Percentiles rank a stretch among this genome's conserved stretches.
These are phyloP conservation scores for Phaeosphaeria sp. DNA, from an alignment of 2,329 filamentous ascomycete genomes.

Conservation along the genomic window DNA sequence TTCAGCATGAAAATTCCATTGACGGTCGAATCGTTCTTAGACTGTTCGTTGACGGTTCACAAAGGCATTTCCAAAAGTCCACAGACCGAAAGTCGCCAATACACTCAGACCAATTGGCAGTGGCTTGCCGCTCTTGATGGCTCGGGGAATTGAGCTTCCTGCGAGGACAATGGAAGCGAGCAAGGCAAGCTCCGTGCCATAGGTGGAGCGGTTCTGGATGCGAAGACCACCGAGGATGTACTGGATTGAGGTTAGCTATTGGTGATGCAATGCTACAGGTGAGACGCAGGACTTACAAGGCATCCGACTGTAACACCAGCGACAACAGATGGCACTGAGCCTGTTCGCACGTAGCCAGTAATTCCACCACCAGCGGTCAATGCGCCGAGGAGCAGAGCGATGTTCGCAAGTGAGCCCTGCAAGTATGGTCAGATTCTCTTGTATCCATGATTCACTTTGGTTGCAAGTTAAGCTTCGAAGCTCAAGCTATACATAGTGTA, in stretches of 20 bases:
- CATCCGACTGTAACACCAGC: constrained; percentile 84
- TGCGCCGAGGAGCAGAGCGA: constrained; percentile 79
- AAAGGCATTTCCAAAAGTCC: constrained; percentile 78
- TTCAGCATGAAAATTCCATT: not conserved
- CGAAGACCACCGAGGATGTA: constrained; percentile 84
- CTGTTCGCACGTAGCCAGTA: constrained; percentile 83
- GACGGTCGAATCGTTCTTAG: not conserved
- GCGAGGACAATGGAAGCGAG: constrained; percentile 85
- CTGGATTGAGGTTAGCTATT: constrained; percentile 29
- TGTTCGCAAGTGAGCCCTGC: constrained; percentile 55
- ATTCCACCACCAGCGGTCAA: constrained; percentile 88
- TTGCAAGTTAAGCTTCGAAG: too few species aligned
- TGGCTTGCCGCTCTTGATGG: constrained; percentile 82
- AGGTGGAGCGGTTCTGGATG: constrained; percentile 75
- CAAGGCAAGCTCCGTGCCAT: constrained; percentile 88
- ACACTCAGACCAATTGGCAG: constrained; percentile 81
- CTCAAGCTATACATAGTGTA: not conserved
- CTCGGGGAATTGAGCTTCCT: constrained; percentile 84
- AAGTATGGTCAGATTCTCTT: constrained; percentile 8
- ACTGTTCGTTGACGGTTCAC: constrained; percentile 23
- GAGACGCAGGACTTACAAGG: constrained; percentile 54
- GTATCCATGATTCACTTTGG: too few species aligned
- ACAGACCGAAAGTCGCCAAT: constrained; percentile 78
- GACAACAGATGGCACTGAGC: constrained; percentile 84
- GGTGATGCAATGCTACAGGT: not conserved